Percentiles rank a stretch among this genome's conserved stretches.
Evolutionary conservation across 148 eudicot species (phyloP).

Genomic region (Spergularia marina): DNA sequence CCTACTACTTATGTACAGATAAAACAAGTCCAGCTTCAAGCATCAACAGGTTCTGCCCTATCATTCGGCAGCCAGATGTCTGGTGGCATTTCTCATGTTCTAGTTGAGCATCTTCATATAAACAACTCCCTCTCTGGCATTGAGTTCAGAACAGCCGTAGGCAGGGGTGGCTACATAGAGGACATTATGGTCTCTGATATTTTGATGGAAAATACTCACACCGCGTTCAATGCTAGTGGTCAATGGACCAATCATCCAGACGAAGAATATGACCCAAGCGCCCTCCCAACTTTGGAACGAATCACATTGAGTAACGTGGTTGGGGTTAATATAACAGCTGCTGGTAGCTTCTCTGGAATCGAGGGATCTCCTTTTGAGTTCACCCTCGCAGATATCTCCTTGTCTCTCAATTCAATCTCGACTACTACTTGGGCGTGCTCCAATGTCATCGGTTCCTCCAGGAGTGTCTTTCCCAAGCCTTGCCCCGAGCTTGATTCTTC

Average conservation of each 20-base stretch:
- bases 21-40: slow-evolving; percentile 43
- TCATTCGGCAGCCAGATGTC: slow-evolving; percentile 61
- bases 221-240: slow-evolving; percentile 43
- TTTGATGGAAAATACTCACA: slow-evolving; percentile 32
- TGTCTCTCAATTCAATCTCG: slow-evolving; percentile 26
- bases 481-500: slow-evolving; percentile 40
- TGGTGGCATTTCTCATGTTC: slow-evolving; percentile 44
- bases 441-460: slow-evolving; percentile 42
- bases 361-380: slow-evolving; percentile 42
- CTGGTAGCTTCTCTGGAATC: slow-evolving; percentile 48
- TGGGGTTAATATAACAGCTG: slow-evolving; percentile 35
- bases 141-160: slow-evolving; percentile 41
- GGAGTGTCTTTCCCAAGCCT: slow-evolving; percentile 39
- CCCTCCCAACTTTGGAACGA: slow-evolving; percentile 33
- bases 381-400: slow-evolving; percentile 35
- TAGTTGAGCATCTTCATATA: slow-evolving; percentile 29
- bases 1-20: slow-evolving; percentile 45
- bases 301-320: slow-evolving; percentile 34
- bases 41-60: slow-evolving; percentile 43
- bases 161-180: slow-evolving; percentile 50
- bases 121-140: slow-evolving; percentile 38
- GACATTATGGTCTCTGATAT: slow-evolving; percentile 31
- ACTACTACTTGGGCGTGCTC: slow-evolving; percentile 43
- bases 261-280: slow-evolving; percentile 35
- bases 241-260: slow-evolving; percentile 44